Evolutionary conservation across 2,329 filamentous ascomycete genomes (phyloP), one percentile per base, ranked within the genome.

Genomic region (Dactylellina drechsleri): DNA sequence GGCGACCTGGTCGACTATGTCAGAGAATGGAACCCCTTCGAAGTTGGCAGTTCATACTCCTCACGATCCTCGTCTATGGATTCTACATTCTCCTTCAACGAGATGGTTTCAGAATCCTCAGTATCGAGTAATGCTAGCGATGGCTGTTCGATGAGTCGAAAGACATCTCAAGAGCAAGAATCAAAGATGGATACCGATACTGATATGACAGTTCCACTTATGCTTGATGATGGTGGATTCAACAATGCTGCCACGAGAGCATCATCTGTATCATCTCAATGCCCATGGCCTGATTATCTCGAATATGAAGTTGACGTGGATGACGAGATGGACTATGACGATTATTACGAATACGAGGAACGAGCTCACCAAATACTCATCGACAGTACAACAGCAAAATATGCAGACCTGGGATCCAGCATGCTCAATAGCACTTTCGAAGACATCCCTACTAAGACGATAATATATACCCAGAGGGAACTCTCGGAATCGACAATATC

Each of bases 1-100:
- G 71, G 71, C 54, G 71, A 75, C n/a, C 49, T 75, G 57, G 71
- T 75, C n/a, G 71, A 75, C 20, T 75, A 68, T 54, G 71, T 75
- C 52, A 68, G 62, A 56, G 71, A 68, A 59, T 75, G 71, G 71
- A 75, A 75, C 53, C 71, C 71, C 15, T 75, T 75, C 59, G 71
- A 75, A 40, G 18, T 75, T 60, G 71, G 71, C 47, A 75, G 71
- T 52, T 41, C 64, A 12, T 54, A 16, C 47, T 64, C 71, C 41
- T 75, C 71, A 50, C 64, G 71, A 59, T 68, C 58, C 31, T 75
- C 57, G 26, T 75, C 71, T 23, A 68, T 68, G 52, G 71, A 75
- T 23, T 75, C 71, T 31, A 75, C 65, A 31, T 68, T 75, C 58
- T 68, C 71, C 15, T 52, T 68, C 64, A 75, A 75, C 58, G 71